A percentile compares a stretch with the other conserved stretches of the same genome.
phyloP scores from a whole-genome alignment of 2,329 filamentous ascomycete species.

The Didymella arachidicola region DNA sequence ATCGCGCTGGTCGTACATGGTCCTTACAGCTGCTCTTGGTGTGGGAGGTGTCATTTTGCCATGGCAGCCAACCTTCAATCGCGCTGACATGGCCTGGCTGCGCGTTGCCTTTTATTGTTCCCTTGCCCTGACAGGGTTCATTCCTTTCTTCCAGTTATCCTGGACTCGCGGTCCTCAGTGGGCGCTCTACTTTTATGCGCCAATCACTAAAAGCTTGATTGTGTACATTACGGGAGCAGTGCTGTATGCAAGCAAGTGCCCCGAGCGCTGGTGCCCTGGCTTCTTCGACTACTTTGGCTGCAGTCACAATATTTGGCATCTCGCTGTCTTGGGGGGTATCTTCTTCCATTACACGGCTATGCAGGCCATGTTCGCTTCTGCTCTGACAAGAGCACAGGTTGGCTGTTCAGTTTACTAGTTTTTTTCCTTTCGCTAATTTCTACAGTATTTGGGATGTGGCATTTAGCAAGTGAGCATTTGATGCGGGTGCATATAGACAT shows the following conservation, averaged over 20 bases:
- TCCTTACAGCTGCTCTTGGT: conserved; percentile 79
- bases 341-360: conserved; percentile 97
- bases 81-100: conserved; percentile 88
- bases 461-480: conserved; percentile 22
- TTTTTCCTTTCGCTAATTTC: conserved; percentile 4
- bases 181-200: conserved; percentile 90
- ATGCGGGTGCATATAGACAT: conserved; percentile 20
- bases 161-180: conserved; percentile 78
- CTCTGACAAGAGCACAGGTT: conserved; percentile 49
- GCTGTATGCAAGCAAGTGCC: conserved; percentile 90
- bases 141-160: conserved; percentile 85
- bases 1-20: conserved; percentile 86
- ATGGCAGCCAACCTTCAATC: conserved; percentile 96
- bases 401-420: conserved; percentile 45
- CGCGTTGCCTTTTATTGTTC: conserved; percentile 91
- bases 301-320: conserved; percentile 97
- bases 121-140: conserved; percentile 85
- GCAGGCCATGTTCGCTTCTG: conserved; percentile 85
- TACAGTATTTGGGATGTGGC: conserved; percentile 10
- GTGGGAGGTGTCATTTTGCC: conserved; percentile 88
- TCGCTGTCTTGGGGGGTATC: conserved; percentile 92
- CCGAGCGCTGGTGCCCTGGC: conserved; percentile 91
- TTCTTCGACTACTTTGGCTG: conserved; percentile 95
- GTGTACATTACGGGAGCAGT: conserved; percentile 87
- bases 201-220: conserved; percentile 80